Evolutionary conservation across 306 rosid species (phyloP), one percentile per base, ranked within the genome.

Genomic region (Alnus rubra): DNA sequence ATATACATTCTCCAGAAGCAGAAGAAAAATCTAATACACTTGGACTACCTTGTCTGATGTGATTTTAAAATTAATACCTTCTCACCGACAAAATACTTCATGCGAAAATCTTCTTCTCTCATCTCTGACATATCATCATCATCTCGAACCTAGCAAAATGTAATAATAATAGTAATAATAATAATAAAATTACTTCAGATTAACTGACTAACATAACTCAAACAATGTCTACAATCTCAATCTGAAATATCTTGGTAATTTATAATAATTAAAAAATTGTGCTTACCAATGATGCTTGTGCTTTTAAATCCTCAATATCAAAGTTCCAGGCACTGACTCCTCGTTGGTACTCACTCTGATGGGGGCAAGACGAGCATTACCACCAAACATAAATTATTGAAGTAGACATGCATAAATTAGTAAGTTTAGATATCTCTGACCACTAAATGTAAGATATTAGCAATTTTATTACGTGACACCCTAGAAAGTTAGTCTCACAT

Each of bases 281-380:
- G 71, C 89, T 82, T 88, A 96, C 99, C 98, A 88, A 37, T 60
- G 99, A 90, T 54, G 99, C 99, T 84, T 93, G 99, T 63, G 94
- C 96, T 89, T 93, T 96, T 84, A 96, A 88, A 88, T 96, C 99
- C 74, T 89, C 96, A 67, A 96, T 42, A 74, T 96, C 97, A 14
- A 96, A 96, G 89, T 96, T 91, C 99, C 99, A 96, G 30, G 99
- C 99, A 76, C 99, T 96, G 78, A 96, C 99, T 72, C 99, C 99
- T 81, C 98, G 96, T 52, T 96, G 93, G 84, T 96, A 96, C 87
- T 96, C 98, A 81, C 98, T 96, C 99, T 96, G 87, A 72, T 76
- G 58, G 83, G 30, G 47, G 69, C 54, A 81, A 75, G 51, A 67
- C 19, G 62, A 74, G 4, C 53, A 68, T 39, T 42, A n/a, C 30